Percentiles rank a stretch among this genome's conserved stretches.
Evolutionary conservation across 1,139 yeast genomes (phyloP).

Genomic region (Yarrowia galli): DNA sequence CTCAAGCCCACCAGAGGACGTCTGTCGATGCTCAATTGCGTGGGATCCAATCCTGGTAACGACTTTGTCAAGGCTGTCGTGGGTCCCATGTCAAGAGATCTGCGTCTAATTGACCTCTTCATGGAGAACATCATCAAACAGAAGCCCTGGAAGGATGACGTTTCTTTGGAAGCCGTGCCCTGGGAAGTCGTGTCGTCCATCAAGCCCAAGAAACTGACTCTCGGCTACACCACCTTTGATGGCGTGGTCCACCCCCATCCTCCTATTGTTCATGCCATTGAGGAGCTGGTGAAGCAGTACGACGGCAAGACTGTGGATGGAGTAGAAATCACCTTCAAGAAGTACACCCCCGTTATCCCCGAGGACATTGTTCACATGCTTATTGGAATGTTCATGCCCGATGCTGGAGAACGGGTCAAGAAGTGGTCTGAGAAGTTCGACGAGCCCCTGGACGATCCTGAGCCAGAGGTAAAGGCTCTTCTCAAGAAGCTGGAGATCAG

Average conservation of each 20-base stretch:
- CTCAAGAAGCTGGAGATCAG: slow-evolving; percentile 9
- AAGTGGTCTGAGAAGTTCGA: slow-evolving; percentile 14
- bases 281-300: slow-evolving; percentile 10
- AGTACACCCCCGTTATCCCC: slow-evolving; percentile 2
- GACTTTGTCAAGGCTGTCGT: slow-evolving; percentile 23
- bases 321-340: slow-evolving; percentile 20
- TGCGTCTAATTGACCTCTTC: slow-evolving; percentile 11
- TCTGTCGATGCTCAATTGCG: slow-evolving; percentile 8
- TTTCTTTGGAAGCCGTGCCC: slow-evolving; percentile 23
- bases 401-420: slow-evolving; percentile 3
- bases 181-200: slow-evolving; percentile 15
- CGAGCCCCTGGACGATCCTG: slow-evolving; percentile 3
- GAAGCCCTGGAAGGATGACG: slow-evolving; percentile 31
- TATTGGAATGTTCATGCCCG: slow-evolving; percentile 21
- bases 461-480: background rate
- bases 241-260: slow-evolving; percentile 16
- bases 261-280: slow-evolving; percentile 8
- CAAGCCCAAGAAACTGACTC: slow-evolving; percentile 22
- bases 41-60: slow-evolving; percentile 22
- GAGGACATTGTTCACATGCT: slow-evolving; percentile 1
- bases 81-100: slow-evolving; percentile 24
- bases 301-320: slow-evolving; percentile 15
- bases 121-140: slow-evolving; percentile 19
- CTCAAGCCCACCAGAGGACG: slow-evolving; percentile 54
- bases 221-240: slow-evolving; percentile 27